phyloP scores from a whole-genome alignment of 139 green algal genomes.

The Zygnema cylindricum region DNA sequence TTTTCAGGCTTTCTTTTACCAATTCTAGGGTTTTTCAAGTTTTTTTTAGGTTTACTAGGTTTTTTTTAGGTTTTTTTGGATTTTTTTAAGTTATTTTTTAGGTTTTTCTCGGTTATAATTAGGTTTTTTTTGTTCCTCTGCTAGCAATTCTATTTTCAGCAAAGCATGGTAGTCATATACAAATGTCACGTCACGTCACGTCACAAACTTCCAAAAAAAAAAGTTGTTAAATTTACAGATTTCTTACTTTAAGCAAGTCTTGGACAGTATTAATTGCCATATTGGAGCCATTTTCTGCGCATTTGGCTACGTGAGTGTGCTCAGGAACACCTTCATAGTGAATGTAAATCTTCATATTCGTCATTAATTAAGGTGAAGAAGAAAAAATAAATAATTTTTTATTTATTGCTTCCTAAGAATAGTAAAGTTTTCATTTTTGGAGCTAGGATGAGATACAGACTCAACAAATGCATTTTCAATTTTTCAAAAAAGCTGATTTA shows the following conservation, averaged over 20 bases:
- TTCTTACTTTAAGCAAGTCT: neutral
- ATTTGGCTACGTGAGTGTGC: neutral
- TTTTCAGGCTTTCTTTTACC: no score
- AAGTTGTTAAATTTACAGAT: neutral
- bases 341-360: neutral
- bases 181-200: no score
- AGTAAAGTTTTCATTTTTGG: no score
- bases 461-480: no score
- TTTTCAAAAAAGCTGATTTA: no score
- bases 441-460: no score
- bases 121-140: neutral
- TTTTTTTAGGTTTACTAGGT: neutral
- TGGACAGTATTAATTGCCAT: neutral
- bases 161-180: no score
- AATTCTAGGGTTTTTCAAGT: neutral
- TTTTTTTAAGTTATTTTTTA: neutral
- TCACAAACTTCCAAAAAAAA: no score
- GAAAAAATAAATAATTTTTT: no score
- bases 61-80: neutral
- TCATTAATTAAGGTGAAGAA: neutral
- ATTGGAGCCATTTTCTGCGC: neutral
- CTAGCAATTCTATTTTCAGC: no score
- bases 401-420: no score
- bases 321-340: neutral
- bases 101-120: neutral